Evolutionary conservation across 805 yeast genomes (phyloP), one percentile per base, ranked within the genome.

Genomic region (Saccharomycopsis sp.): DNA sequence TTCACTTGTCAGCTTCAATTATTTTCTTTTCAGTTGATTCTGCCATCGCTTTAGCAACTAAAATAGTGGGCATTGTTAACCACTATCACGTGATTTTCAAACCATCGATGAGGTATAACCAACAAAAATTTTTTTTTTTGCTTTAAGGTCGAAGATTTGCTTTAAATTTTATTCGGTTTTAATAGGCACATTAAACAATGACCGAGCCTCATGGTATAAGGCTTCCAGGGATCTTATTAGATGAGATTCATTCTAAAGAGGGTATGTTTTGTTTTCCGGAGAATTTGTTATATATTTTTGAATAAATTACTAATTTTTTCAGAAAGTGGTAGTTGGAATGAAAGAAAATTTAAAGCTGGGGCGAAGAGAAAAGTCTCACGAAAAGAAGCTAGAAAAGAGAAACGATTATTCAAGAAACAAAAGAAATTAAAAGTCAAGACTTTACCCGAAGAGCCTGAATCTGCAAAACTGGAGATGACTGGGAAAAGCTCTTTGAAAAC

Each of bases 191-290:
- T 14, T 11, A 27, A 11, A 27, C 35, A 31, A 49, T 49, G 52
- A 32, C 43, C 23, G 50, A 45, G 31, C 51, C 51, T 19, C 76
- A 72, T 51, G 72, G 67, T n/a, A 77, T 76, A 43, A 66, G 77
- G 47, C 61, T 78, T 19, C 84, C 84, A 1, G 80, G 79, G 1
- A 54, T 60, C 28, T 57, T 77, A 14, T 56, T 78, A 38, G 81
- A 79, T 51, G 75, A 75, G 57, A 64, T 78, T 4, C 44, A 50
- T 13, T 20, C 41, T 13, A 48, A 48, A 31, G 64, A 72, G 58
- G 53, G 54, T 46, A n/a, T 14, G 44, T 3, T 47, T 38, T 9
- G 45, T 50, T 44, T 35, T 7, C 48, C 50, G 13, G 3, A 9
- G 5, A 29, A 2, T 16, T 40, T 20, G n/a, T 16, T 31, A 4